Evolutionary conservation across 805 yeast genomes (phyloP).

Genomic region (Kodamaea jinghongensis): DNA sequence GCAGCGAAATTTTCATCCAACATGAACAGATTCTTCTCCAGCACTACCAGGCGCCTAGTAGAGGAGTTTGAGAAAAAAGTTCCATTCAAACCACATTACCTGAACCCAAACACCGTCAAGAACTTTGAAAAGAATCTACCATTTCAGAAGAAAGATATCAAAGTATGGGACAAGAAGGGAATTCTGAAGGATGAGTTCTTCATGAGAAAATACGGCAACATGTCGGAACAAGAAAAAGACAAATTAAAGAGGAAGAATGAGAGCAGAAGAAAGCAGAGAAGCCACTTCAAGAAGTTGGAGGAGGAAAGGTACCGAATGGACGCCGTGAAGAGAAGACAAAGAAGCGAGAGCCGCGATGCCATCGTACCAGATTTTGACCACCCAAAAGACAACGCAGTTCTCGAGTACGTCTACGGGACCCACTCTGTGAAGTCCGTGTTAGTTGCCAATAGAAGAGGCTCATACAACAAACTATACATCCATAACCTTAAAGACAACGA

Average conservation of each 20-base stretch:
- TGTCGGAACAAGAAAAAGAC: constrained; percentile 24
- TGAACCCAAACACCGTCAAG: constrained; percentile 6
- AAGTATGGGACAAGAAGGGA: constrained; percentile 37
- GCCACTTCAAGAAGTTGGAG: constrained; percentile 6
- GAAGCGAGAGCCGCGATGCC: no score
- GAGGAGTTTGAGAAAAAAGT: constrained; percentile 8
- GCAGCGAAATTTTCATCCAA: background rate
- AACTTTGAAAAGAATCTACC: constrained; percentile 29
- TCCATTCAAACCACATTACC: constrained; percentile 13
- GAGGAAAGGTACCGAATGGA: background rate
- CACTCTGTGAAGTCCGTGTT: constrained; percentile 74
- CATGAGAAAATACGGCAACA: constrained; percentile 32
- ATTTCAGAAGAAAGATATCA: constrained; percentile 15
- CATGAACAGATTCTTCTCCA: constrained; percentile 4
- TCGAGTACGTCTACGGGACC: constrained; percentile 73
- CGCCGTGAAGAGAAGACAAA: constrained; percentile 16
- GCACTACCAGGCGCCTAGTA: background rate
- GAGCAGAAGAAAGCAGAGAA: constrained; percentile 15
- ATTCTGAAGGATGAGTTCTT: constrained; percentile 41
- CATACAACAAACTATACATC: constrained; percentile 50
- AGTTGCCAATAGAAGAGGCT: constrained; percentile 50
- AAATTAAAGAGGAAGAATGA: constrained; percentile 29
- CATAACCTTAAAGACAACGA: constrained; percentile 42
- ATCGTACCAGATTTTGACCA: no score
- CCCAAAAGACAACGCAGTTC: constrained; percentile 3